Base-by-base conservation (phyloP, 148 eudicot genomes). In the Chenopodium suecicum region DNA sequence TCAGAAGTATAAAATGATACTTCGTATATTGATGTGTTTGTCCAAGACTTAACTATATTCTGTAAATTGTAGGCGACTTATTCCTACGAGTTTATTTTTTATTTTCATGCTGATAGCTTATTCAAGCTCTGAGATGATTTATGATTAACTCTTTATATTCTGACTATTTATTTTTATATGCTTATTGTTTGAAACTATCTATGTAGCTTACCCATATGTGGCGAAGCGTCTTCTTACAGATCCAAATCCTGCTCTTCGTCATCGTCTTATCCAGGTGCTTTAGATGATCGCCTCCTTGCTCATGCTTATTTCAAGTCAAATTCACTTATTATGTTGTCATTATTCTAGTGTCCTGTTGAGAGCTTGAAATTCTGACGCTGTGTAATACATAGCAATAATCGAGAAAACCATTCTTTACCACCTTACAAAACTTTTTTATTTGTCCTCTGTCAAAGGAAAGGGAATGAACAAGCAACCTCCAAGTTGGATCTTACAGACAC, bases 141-240 rank as follows among this genome's bases (percentile, higher is more conserved):
- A 20, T 66, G 29, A 2, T 31, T 19, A 56, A 29, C 20, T 52
- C 62, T 16, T 52, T 16, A 50, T 25, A 52, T 4, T 79, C 32
- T 50, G 54, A 4, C 22, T 20, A 23, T 74, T 16, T 48, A 50
- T 58, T 0, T 74, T 66, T 75, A 47, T 6, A 54, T 72, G 31
- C 25, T 48, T 48, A 46, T 62, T 78, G 71, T 79, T 73, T 41
- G 67, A 23, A 12, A 74, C 46, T 19, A 41, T 58, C 62, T 80
- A 96, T 98, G 99, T 96, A 77, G 99, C 99, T 79, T 96, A 96
- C 88, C 99, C 99, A 25, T 96, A 96, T 84, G 84, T 96, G 31
- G 99, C 99, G 64, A 96, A 96, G 85, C 97, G 99, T 79, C 98
- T 96, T 60, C 90, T 96, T 75, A 96, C 99, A 25, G 99, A 96